These are phyloP conservation scores for Starmerella scarabaei DNA, from an alignment of 805 yeast genomes.

Conservation along the genomic window DNA sequence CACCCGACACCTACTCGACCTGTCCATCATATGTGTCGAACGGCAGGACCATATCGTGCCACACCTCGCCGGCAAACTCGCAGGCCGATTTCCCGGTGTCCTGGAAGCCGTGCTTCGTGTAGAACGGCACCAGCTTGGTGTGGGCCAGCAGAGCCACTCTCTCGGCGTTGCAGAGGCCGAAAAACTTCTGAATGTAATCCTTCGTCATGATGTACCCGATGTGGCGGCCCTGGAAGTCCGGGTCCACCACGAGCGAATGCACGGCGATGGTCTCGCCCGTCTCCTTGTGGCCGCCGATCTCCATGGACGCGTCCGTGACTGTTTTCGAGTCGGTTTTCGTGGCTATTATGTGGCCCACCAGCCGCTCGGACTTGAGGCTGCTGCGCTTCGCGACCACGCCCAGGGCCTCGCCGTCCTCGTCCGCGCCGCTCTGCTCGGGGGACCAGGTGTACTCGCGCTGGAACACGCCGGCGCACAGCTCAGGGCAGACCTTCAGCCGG, in stretches of 20 bases:
- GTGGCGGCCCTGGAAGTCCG: constrained; percentile 66
- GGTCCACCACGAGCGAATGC: constrained; percentile 68
- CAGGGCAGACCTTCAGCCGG: constrained; percentile 74
- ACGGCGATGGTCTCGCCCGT: constrained; percentile 61
- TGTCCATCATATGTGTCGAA: constrained; percentile 21
- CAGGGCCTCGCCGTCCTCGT: constrained; percentile 21
- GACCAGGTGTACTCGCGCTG: constrained; percentile 29
- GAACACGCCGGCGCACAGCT: constrained; percentile 77
- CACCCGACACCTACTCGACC: constrained; percentile 10
- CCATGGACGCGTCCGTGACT: constrained; percentile 16
- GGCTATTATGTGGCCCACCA: constrained; percentile 30
- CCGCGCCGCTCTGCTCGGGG: constrained; percentile 13
- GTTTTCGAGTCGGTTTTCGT: constrained; percentile 15
- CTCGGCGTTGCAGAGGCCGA: constrained; percentile 76
- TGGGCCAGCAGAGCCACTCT: constrained; percentile 64
- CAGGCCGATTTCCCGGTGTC: constrained; percentile 54
- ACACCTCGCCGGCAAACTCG: constrained; percentile 42
- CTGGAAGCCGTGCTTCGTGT: constrained; percentile 67
- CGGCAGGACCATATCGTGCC: constrained; percentile 32
- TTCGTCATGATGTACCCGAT: constrained; percentile 71
- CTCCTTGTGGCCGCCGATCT: constrained; percentile 54
- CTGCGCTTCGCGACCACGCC: constrained; percentile 54
- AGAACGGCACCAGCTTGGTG: constrained; percentile 55
- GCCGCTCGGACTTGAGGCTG: constrained; percentile 42
- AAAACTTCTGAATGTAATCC: constrained; percentile 81